Evolutionary conservation across 768 basidiomycete species (phyloP), one percentile per base, ranked within the genome.

Genomic region (Rhizopogon vesiculosus): DNA sequence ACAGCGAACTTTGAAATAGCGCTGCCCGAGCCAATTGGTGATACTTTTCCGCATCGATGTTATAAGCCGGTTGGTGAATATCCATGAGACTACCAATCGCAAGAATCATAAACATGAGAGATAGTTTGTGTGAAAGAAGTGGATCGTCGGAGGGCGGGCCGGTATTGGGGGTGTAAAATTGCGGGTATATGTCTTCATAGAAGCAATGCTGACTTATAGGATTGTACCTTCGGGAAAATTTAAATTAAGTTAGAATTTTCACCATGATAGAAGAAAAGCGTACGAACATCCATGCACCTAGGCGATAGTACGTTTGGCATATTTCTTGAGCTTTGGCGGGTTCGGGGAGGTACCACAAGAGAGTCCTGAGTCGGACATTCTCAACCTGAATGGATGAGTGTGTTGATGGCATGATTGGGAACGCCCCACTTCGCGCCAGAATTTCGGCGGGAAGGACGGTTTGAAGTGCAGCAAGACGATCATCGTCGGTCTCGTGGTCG

Each of bases 201-300:
- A 87, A 85, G 43, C 78, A 74, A 29, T 83, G 80, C 59, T 78
- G 71, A 51, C 75, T 80, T 55, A 87, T 80, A 35, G 86, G 85
- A 64, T 85, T 81, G 64, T 87, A 87, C 84, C 86, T 87, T 60
- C 19, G 16, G 9, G 29, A 38, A 40, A 12, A 4, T 25, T 25
- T 25, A 39, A 33, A 15, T 28, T 10, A 18, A 49, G 41, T 69
- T 42, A 60, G 57, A 18, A 53, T 42, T 33, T 38, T 16, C 10
- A 28, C 48, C 31, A 58, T 45, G 7, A 29, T 46, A 33, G 42
- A 42, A 49, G 33, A 45, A 33, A 56, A 35, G 53, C 38, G 62
- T 25, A 50, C 84, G 70, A 69, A 86, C 86, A 88, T 87, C 86
- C 85, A 87, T 53, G 84, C 80, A 31, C 84, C 87, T 62, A 83